These are phyloP conservation scores for Solanum etuberosum DNA, from an alignment of 257 asterid genomes.

Conservation along the genomic window DNA sequence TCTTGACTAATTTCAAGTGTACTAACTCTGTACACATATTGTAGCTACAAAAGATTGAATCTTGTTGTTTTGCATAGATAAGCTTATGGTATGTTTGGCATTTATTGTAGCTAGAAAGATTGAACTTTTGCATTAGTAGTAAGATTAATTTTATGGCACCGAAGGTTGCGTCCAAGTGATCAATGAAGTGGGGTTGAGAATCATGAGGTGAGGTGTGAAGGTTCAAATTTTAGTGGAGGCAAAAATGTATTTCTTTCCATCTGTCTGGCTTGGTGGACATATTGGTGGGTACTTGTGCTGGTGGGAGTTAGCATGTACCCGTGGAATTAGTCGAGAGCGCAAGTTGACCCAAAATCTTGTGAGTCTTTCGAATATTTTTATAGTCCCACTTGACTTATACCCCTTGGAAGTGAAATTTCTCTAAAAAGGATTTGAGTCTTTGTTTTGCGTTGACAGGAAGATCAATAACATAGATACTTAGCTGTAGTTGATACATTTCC, in stretches of 20 bases:
- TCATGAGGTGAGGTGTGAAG: not conserved
- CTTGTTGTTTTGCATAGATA: not conserved
- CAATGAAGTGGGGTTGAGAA: not conserved
- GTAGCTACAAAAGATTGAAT: not conserved
- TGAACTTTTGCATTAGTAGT: not conserved
- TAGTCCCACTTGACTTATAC: not conserved
- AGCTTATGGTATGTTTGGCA: not conserved
- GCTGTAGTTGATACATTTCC: not conserved
- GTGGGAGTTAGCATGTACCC: not conserved
- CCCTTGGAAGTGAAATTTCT: not conserved
- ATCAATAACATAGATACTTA: not conserved
- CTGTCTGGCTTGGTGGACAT: not conserved
- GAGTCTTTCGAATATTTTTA: not conserved
- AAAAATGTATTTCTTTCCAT: not conserved
- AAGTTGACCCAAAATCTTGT: not conserved
- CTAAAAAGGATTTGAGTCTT: not conserved
- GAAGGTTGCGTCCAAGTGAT: not conserved
- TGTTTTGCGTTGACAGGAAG: not conserved
- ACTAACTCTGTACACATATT: not conserved
- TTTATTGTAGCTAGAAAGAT: not conserved
- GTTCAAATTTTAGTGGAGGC: not conserved
- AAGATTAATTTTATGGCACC: not conserved
- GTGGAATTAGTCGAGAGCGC: not conserved
- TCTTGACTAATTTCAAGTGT: not conserved
- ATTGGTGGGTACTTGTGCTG: not conserved